Percentiles rank a stretch among this genome's conserved stretches.
These are phyloP conservation scores for Decorospora gaudefroyi DNA, from an alignment of 2,329 filamentous ascomycete species.

Conservation along the genomic window DNA sequence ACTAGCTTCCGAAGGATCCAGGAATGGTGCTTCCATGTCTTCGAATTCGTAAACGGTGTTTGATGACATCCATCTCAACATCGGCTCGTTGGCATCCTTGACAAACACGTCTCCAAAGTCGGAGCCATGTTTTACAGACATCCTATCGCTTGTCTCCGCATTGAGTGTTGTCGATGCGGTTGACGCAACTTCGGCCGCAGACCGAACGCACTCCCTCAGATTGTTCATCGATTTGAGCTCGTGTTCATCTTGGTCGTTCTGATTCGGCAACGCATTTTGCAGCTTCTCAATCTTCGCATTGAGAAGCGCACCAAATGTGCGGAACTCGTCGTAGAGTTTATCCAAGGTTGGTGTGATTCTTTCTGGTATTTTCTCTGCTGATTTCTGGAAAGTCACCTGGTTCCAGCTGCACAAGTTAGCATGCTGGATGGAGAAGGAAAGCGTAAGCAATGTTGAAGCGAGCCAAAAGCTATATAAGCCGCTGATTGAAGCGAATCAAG, in stretches of 20 bases:
- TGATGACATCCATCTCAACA: slow-evolving; percentile 29
- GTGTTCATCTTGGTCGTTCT: slow-evolving; percentile 13
- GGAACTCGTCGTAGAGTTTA: slow-evolving; percentile 29
- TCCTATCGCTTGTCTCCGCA: slow-evolving; percentile 17
- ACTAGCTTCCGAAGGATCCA: slow-evolving; percentile 18
- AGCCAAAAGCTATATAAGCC: not conserved
- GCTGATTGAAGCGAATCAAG: not conserved
- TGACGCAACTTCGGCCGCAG: slow-evolving; percentile 31
- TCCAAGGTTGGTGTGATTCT: slow-evolving; percentile 29
- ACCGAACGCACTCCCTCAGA: slow-evolving; percentile 28
- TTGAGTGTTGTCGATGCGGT: slow-evolving; percentile 29
- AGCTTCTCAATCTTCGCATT: slow-evolving; percentile 29
- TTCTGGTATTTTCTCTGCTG: slow-evolving; percentile 26
- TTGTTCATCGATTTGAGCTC: slow-evolving; percentile 27
- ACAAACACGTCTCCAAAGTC: slow-evolving; percentile 30
- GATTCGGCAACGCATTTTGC: slow-evolving; percentile 12
- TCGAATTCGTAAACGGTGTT: slow-evolving; percentile 30
- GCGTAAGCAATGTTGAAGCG: no score
- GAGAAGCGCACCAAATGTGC: slow-evolving; percentile 20
- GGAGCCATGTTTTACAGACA: slow-evolving; percentile 23
- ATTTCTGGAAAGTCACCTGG: slow-evolving; percentile 28
- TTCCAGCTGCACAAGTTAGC: slow-evolving; percentile 33
- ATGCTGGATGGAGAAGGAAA: no score
- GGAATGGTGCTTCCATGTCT: slow-evolving; percentile 13
- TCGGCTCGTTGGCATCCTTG: slow-evolving; percentile 20